These are phyloP conservation scores for Leccinum fibrillosum DNA, from an alignment of 768 basidiomycete species.

Conservation along the genomic window DNA sequence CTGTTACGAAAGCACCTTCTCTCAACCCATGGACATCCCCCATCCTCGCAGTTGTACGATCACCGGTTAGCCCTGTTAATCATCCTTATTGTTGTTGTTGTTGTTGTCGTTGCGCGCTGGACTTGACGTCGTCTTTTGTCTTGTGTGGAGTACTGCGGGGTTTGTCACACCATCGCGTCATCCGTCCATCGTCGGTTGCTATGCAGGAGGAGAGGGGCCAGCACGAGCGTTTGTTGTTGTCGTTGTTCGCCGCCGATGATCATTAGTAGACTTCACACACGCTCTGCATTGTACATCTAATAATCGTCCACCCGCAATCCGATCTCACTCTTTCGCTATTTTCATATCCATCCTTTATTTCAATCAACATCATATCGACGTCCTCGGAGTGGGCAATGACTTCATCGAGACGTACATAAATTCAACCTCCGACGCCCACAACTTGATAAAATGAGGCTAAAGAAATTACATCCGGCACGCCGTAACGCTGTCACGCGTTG, in stretches of 20 bases:
- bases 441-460: not conserved
- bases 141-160: constrained; percentile 15
- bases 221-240: not conserved
- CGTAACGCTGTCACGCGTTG: not conserved
- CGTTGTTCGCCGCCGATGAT: not conserved
- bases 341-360: not conserved
- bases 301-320: constrained; percentile 3
- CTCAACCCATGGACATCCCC: constrained; percentile 14
- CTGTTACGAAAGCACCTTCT: not conserved
- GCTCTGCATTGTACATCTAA: constrained; percentile 27
- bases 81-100: constrained; percentile 8
- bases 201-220: constrained; percentile 23
- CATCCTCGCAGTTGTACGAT: constrained; percentile 27
- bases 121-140: not conserved
- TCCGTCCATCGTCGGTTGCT: constrained; percentile 12
- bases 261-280: constrained; percentile 21
- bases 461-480: constrained; percentile 1
- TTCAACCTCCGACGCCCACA: constrained; percentile 12
- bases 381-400: constrained; percentile 25
- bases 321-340: constrained; percentile 4
- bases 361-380: not conserved
- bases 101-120: not conserved
- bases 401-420: constrained; percentile 10
- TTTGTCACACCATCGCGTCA: not conserved
- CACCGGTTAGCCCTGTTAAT: constrained; percentile 4